Evolutionary conservation across 805 yeast genomes (phyloP).

Genomic region (Barnettozyma wickerhamii): DNA sequence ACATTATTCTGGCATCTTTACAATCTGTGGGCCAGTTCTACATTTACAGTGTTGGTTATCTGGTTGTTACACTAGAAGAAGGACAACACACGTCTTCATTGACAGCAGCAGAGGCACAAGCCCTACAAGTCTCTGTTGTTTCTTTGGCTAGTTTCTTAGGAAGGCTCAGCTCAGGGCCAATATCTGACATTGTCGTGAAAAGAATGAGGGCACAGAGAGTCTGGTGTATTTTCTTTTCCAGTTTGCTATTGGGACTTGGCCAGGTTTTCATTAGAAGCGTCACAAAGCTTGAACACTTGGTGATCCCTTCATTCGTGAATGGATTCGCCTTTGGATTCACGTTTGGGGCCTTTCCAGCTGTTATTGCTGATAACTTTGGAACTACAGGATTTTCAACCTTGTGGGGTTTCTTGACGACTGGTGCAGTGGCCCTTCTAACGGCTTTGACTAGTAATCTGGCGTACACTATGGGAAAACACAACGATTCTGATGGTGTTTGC

Average conservation of each 20-base stretch:
- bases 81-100: slow-evolving; percentile 6
- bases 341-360: slow-evolving; percentile 73
- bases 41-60: slow-evolving; percentile 68
- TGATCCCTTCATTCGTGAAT: slow-evolving; percentile 47
- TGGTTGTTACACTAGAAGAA: slow-evolving; percentile 47
- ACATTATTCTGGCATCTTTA: slow-evolving; percentile 47
- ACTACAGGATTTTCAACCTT: slow-evolving; percentile 63
- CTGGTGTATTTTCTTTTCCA: slow-evolving; percentile 54
- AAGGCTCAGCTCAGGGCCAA: slow-evolving; percentile 57
- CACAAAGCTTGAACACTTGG: slow-evolving; percentile 37
- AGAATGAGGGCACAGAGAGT: slow-evolving; percentile 51
- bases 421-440: slow-evolving; percentile 56
- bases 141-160: slow-evolving; percentile 66
- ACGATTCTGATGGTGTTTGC: slow-evolving; percentile 40
- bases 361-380: slow-evolving; percentile 70
- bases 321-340: slow-evolving; percentile 68
- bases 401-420: slow-evolving; percentile 74
- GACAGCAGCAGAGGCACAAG: slow-evolving; percentile 49
- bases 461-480: slow-evolving; percentile 41
- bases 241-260: slow-evolving; percentile 33
- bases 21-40: slow-evolving; percentile 70
- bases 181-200: slow-evolving; percentile 56
- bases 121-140: slow-evolving; percentile 64
- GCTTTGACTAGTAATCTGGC: slow-evolving; percentile 55
- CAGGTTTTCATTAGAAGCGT: slow-evolving; percentile 33